Percentiles rank a stretch among this genome's conserved stretches.
phyloP scores from a whole-genome alignment of 495 filamentous ascomycete species.

The Astrothelium subdiscretum region DNA sequence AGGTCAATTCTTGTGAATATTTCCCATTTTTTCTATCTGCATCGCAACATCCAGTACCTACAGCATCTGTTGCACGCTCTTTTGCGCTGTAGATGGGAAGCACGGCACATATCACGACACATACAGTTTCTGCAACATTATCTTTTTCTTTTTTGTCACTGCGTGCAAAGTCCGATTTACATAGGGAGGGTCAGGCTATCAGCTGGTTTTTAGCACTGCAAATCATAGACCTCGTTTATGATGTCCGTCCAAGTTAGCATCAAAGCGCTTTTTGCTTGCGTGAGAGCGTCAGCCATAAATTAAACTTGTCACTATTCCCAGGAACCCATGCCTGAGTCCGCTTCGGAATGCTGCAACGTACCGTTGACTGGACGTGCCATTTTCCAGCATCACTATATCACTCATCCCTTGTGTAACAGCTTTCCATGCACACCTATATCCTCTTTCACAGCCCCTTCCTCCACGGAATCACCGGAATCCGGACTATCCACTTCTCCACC shows the following conservation, averaged over 20 bases:
- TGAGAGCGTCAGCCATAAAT: too few relatives aligned
- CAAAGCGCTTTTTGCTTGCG: too few relatives aligned
- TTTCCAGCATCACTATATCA: too few relatives aligned
- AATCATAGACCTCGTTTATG: neutral
- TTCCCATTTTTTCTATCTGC: neutral
- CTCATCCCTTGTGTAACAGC: neutral
- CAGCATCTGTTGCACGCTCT: neutral
- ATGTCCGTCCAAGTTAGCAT: neutral
- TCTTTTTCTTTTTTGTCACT: neutral
- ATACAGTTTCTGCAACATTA: neutral
- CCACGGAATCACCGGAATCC: constrained; percentile 20
- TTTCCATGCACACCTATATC: too few relatives aligned
- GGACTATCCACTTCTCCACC: constrained; percentile 19
- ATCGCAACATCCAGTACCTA: neutral
- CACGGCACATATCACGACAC: neutral
- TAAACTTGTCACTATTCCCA: too few relatives aligned
- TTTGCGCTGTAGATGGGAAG: neutral
- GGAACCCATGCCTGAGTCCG: too few relatives aligned
- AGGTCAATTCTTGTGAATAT: neutral
- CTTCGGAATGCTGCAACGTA: too few relatives aligned
- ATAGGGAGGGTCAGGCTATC: neutral
- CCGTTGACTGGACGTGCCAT: too few relatives aligned
- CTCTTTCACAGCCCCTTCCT: constrained; percentile 7
- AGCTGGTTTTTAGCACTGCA: neutral
- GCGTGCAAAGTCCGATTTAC: neutral